These are phyloP conservation scores for Sclerotinia glacialis DNA, from an alignment of 2,329 filamentous ascomycete species.

Conservation along the genomic window DNA sequence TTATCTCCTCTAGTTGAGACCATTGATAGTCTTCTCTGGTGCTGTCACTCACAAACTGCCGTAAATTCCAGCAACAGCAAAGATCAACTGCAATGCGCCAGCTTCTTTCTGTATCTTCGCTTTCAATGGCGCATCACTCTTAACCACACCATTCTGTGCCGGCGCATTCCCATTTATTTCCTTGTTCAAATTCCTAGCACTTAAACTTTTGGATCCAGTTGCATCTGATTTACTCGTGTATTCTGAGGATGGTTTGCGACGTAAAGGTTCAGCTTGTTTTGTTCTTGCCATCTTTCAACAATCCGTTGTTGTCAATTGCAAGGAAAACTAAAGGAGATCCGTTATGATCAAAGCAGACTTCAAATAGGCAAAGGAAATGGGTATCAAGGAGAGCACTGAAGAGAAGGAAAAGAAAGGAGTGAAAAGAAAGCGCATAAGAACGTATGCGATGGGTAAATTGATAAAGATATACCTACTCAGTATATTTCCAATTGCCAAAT, in stretches of 20 bases:
- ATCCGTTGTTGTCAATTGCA: not conserved
- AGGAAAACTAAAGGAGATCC: not conserved
- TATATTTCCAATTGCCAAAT: conserved; percentile 26
- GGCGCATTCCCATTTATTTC: conserved; percentile 30
- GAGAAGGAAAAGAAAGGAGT: not conserved
- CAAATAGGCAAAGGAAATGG: not conserved
- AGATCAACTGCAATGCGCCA: conserved; percentile 70
- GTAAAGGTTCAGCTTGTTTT: conserved; percentile 64
- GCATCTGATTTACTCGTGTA: conserved; percentile 53
- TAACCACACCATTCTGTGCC: conserved; percentile 33
- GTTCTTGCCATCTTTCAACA: conserved; percentile 60
- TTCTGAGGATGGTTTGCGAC: conserved; percentile 65
- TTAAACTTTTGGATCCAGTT: conserved; percentile 39
- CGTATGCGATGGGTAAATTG: not conserved
- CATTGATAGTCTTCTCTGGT: not conserved
- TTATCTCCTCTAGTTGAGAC: not conserved
- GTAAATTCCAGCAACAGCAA: conserved; percentile 94
- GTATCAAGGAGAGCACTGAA: not conserved
- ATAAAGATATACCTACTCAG: not conserved
- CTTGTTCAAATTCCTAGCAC: conserved; percentile 30
- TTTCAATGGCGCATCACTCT: conserved; percentile 30
- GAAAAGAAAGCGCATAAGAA: not conserved
- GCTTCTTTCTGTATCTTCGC: conserved; percentile 46
- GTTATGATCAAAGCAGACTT: not conserved
- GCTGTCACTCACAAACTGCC: conserved; percentile 76